Evolutionary conservation across 805 yeast genomes (phyloP).

Genomic region (Saccharomycopsis javanensis): DNA sequence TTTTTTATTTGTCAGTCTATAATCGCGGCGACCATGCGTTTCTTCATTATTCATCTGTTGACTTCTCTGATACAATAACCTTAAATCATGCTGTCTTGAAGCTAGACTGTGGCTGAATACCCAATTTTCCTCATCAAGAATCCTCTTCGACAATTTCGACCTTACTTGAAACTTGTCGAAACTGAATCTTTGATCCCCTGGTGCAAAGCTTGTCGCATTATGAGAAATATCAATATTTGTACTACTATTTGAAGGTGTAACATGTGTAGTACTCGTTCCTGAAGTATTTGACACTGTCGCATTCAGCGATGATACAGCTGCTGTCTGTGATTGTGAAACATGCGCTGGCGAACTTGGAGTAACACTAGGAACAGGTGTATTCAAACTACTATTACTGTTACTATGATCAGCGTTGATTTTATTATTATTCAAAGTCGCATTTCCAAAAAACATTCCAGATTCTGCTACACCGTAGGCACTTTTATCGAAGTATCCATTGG

Average conservation of each 20-base stretch:
- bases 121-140: conserved; percentile 60
- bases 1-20: conserved; percentile 25
- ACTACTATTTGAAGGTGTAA: background rate
- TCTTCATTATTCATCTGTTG: conserved; percentile 30
- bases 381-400: background rate
- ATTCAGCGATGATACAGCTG: background rate
- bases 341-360: background rate
- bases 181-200: background rate
- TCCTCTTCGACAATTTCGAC: conserved; percentile 15
- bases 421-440: background rate
- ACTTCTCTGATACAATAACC: conserved; percentile 47
- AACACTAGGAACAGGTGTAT: background rate
- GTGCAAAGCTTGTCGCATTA: background rate
- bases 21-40: background rate
- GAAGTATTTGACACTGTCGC: background rate
- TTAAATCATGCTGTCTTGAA: conserved; percentile 59
- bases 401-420: background rate
- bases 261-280: background rate
- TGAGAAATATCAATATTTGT: background rate
- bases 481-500: conserved; percentile 17
- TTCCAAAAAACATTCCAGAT: conserved; percentile 1
- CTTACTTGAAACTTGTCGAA: conserved; percentile 11
- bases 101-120: conserved; percentile 76
- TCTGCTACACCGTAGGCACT: background rate
- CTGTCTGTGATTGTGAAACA: background rate